These are phyloP conservation scores for Saprolegnia parasitica DNA, from an alignment of 352 stramenopile genomes.

Conservation along the genomic window DNA sequence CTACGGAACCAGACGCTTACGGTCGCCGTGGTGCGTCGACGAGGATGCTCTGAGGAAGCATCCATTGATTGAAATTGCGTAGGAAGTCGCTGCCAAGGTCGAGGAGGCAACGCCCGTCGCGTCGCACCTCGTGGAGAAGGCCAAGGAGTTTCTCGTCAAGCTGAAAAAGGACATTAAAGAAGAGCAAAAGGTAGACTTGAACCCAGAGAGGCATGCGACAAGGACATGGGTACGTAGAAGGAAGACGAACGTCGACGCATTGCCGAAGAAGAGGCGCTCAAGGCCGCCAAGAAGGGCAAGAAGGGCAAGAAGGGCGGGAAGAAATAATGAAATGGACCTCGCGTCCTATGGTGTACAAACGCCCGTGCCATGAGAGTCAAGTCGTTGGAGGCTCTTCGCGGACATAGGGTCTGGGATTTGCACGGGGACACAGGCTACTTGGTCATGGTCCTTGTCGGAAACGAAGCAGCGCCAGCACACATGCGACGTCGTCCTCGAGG, in stretches of 20 bases:
- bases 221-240: conserved; percentile 37
- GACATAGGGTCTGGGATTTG: too few relatives aligned
- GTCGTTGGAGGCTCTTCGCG: too few relatives aligned
- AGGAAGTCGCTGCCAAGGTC: conserved; percentile 41
- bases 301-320: conserved; percentile 43
- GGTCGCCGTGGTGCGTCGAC: conserved; percentile 37
- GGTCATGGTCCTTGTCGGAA: too few relatives aligned
- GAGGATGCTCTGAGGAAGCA: too few relatives aligned
- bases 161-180: conserved; percentile 80
- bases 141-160: conserved; percentile 52
- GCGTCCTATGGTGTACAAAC: not conserved
- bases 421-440: too few relatives aligned
- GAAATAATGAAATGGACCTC: not conserved
- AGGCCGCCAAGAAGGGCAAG: conserved; percentile 75
- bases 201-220: not conserved
- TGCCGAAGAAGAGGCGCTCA: conserved; percentile 62
- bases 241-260: conserved; percentile 68
- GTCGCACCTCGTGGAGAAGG: conserved; percentile 51
- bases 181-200: conserved; percentile 35
- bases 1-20: conserved; percentile 52
- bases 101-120: conserved; percentile 46
- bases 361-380: too few relatives aligned
- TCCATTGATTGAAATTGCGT: too few relatives aligned
- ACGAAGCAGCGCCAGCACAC: too few relatives aligned
- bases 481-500: too few relatives aligned